A percentile compares a stretch with the other conserved stretches of the same genome.
These are phyloP conservation scores for Leptographium procerum DNA, from an alignment of 2,329 filamentous ascomycete genomes.

Conservation along the genomic window DNA sequence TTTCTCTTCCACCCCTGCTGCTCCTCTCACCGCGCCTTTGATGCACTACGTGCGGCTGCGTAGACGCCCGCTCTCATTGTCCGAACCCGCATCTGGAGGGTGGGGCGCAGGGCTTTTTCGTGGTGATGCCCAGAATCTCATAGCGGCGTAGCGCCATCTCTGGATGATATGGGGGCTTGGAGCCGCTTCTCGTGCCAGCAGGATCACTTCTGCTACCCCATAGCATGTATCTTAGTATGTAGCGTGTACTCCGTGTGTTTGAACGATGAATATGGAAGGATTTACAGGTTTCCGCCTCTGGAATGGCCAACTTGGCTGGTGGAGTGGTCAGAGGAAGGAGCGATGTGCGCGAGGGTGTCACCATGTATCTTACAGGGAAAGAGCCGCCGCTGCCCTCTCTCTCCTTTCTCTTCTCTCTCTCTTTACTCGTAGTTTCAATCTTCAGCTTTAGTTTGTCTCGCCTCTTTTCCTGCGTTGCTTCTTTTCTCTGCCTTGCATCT, in stretches of 20 bases:
- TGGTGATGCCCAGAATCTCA: not conserved
- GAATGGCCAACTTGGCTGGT: not conserved
- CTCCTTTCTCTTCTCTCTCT: not conserved
- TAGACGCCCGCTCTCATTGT: not conserved
- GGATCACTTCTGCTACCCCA: no score
- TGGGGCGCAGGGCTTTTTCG: not conserved
- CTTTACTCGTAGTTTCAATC: not conserved
- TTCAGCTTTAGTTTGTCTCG: not conserved
- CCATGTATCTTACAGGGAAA: not conserved
- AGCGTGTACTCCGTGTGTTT: not conserved
- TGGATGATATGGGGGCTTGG: no score
- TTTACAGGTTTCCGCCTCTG: not conserved
- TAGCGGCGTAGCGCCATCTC: not conserved
- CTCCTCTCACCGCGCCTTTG: not conserved
- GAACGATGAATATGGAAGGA: not conserved
- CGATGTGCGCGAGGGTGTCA: not conserved
- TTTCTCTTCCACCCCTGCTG: not conserved
- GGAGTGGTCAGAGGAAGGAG: not conserved
- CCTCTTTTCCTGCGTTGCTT: not conserved
- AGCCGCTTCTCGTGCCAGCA: not conserved
- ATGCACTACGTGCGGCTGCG: not conserved
- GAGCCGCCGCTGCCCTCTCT: not conserved
- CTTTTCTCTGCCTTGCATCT: not conserved
- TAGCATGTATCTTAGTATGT: no score
- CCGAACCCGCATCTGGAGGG: not conserved